Conservation (phyloP, 345 rosid species). For the Brassica carinata region DNA sequence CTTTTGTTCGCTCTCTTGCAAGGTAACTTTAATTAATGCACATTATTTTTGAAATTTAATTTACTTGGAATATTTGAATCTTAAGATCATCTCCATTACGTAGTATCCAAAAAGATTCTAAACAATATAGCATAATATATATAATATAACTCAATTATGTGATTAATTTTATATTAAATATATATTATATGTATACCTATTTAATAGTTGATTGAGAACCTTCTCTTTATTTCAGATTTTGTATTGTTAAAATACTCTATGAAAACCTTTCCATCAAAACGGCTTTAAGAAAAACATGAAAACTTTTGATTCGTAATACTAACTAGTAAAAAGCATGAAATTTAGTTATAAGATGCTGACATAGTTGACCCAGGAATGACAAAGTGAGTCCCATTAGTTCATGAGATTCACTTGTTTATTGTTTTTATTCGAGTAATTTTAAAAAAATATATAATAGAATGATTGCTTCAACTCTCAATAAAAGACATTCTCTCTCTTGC, state of each 20-base stretch:
- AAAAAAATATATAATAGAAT: slow-evolving; percentile 26
- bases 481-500: no score
- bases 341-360: slow-evolving; percentile 13
- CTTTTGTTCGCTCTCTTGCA: slow-evolving; percentile 95
- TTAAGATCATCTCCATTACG: not conserved
- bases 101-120: not conserved
- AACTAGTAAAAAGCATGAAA: not conserved
- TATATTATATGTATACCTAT: not conserved
- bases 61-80: not conserved
- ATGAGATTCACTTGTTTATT: slow-evolving; percentile 29
- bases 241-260: not conserved
- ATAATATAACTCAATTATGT: not conserved
- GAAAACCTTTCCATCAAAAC: not conserved
- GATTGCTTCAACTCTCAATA: slow-evolving; percentile 39
- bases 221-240: not conserved
- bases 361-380: slow-evolving; percentile 26
- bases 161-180: not conserved
- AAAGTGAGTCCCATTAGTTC: slow-evolving; percentile 10
- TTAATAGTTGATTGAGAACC: not conserved
- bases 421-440: slow-evolving; percentile 6
- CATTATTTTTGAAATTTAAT: not conserved
- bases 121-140: not conserved
- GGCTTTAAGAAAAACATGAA: not conserved
- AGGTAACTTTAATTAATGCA: slow-evolving; percentile 48
- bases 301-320: not conserved